phyloP scores from a whole-genome alignment of 345 rosid species.

The Physaria fendleri region DNA sequence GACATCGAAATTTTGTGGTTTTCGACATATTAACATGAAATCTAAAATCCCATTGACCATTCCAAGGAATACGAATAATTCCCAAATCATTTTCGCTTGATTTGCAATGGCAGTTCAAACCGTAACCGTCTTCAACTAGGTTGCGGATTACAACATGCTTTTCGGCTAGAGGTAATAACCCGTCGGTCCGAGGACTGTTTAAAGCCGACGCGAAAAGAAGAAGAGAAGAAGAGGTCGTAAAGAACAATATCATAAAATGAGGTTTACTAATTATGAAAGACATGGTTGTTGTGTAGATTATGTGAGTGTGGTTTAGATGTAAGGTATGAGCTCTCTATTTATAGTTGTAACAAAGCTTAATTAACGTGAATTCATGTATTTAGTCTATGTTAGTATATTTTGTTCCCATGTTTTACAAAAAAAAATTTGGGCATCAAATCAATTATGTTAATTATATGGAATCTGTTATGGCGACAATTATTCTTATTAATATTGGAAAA shows the following conservation, averaged over 20 bases:
- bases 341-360: background rate
- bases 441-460: too few relatives aligned
- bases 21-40: background rate
- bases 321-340: background rate
- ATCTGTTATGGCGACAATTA: too few relatives aligned
- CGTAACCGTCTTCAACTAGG: too few relatives aligned
- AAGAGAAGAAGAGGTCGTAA: background rate
- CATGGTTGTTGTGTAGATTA: background rate
- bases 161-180: background rate
- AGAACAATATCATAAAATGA: background rate
- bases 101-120: too few relatives aligned
- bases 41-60: background rate
- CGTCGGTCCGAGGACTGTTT: background rate
- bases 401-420: too few relatives aligned
- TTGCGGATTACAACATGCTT: slow-evolving; percentile 6
- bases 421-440: too few relatives aligned
- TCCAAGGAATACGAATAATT: background rate
- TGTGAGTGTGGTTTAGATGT: background rate
- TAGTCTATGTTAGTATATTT: too few relatives aligned
- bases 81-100: slow-evolving; percentile 14
- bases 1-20: background rate
- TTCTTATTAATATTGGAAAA: too few relatives aligned
- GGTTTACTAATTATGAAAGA: background rate
- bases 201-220: background rate
- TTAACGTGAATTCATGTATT: too few relatives aligned